These are phyloP conservation scores for Macadamia tetraphylla DNA, from an alignment of 164 flowering plant species.

Conservation along the genomic window DNA sequence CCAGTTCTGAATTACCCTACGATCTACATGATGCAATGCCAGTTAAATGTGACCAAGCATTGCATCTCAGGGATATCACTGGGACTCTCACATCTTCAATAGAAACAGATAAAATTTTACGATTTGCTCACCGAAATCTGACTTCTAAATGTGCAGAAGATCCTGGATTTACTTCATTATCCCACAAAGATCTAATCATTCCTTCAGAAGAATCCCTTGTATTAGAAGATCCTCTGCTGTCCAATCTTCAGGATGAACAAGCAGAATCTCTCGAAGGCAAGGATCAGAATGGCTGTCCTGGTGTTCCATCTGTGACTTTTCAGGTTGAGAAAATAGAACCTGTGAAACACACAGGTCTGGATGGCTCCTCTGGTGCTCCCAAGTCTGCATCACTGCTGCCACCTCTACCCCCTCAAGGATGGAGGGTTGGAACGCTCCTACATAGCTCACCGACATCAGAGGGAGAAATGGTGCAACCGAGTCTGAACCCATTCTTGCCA, in stretches of 20 bases:
- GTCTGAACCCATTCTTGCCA: neutral
- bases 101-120: slow-evolving; percentile 6
- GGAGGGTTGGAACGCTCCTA: slow-evolving; percentile 68
- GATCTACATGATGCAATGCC: slow-evolving; percentile 1
- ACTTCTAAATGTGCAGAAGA: neutral
- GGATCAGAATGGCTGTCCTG: slow-evolving; percentile 13
- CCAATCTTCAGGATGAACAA: slow-evolving; percentile 6
- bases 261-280: slow-evolving; percentile 1
- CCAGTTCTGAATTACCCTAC: slow-evolving; percentile 6
- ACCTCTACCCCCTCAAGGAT: slow-evolving; percentile 96
- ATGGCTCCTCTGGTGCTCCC: too few species aligned
- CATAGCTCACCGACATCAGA: slow-evolving; percentile 20
- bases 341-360: too few species aligned
- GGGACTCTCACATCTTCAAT: neutral
- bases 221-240: slow-evolving; percentile 5
- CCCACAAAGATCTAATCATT: neutral
- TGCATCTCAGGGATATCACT: slow-evolving; percentile 2
- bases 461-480: slow-evolving; percentile 11
- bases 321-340: too few species aligned
- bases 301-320: slow-evolving; percentile 14
- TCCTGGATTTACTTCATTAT: neutral
- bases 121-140: slow-evolving; percentile 2
- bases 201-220: slow-evolving; percentile 3
- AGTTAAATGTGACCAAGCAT: slow-evolving; percentile 1
- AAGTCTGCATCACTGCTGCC: slow-evolving; percentile 82